Evolutionary conservation across 2,329 filamentous ascomycete species (phyloP), one percentile per base, ranked within the genome.

Genomic region (Aspergillus brasiliensis): DNA sequence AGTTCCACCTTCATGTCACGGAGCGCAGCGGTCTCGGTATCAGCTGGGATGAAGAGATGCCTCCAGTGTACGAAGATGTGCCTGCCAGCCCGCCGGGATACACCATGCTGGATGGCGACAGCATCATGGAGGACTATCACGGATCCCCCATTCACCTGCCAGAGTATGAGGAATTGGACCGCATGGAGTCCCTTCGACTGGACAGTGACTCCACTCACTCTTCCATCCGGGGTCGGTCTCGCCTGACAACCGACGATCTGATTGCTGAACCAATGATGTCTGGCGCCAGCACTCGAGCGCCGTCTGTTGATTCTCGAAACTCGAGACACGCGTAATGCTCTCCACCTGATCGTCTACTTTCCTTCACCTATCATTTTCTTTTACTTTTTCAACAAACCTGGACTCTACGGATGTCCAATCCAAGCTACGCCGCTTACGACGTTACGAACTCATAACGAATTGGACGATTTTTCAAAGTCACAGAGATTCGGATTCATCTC

Each of bases 41-140:
- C 69, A 91, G 90, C 67, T 99, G 95, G 94, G 94, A 98, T 68
- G 94, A 97, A 77, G 94, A 99, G 80, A 88, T 91, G 71, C 94
- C 94, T 11, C 94, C 94, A 0, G 86, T 96, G 67, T 99, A 99
- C 78, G 90, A 95, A 76, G 92, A 98, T 72, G 92, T 98, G 44
- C 93, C 94, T 0, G 88, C 87, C 2, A 92, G 89, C 69, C 94
- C 94, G 51, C 94, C 94, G 0, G 83, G 82, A 5, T 93, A 93
- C 76, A 80, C 73, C 19, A 75, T 70, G 60, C 67, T 75, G 11
- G 73, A 76, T 56, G 71, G 69, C 19, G 63, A 82, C 66, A 76
- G 77, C 62, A 67, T 75, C 7, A 78, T 83, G 58, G 75, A 79
- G 57, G 78, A 82, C 56, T 83, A 83, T 63, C 63, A 72, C 38